A percentile compares a stretch with the other conserved stretches of the same genome.
phyloP scores from a whole-genome alignment of 164 flowering plant genomes.

The Magnolia sinica region DNA sequence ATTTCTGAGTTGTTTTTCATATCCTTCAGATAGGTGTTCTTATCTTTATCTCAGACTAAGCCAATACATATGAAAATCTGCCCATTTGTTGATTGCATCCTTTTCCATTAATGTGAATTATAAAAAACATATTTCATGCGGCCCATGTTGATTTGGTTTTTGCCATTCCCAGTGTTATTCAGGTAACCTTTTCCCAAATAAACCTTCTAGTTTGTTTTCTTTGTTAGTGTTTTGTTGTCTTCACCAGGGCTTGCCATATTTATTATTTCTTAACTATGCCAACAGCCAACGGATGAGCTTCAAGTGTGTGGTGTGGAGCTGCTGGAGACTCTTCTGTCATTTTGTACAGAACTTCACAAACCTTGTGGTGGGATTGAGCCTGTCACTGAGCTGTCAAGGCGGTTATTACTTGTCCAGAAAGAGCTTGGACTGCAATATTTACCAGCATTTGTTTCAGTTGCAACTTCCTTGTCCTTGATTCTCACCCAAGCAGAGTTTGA shows the following conservation, averaged over 20 bases:
- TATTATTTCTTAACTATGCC: background rate
- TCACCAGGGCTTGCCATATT: background rate
- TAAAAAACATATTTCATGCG: background rate
- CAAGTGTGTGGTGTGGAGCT: slow-evolving; percentile 57
- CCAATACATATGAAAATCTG: no score
- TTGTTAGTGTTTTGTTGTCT: background rate
- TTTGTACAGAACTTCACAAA: slow-evolving; percentile 27
- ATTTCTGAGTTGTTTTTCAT: no score
- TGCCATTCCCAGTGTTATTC: background rate
- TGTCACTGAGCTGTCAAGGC: slow-evolving; percentile 45
- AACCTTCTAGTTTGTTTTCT: background rate
- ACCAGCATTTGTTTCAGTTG: slow-evolving; percentile 38
- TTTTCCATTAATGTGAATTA: no score
- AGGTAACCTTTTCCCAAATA: background rate
- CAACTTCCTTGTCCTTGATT: slow-evolving; percentile 42
- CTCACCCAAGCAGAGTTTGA: slow-evolving; percentile 67
- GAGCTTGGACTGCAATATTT: slow-evolving; percentile 56
- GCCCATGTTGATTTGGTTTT: background rate
- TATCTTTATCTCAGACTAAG: no score
- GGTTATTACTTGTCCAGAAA: slow-evolving; percentile 48
- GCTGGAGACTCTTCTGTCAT: slow-evolving; percentile 51
- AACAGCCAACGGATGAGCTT: slow-evolving; percentile 47
- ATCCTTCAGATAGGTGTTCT: no score
- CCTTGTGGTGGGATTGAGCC: slow-evolving; percentile 37
- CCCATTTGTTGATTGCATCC: no score